phyloP scores from a whole-genome alignment of 352 stramenopile species.

The Pythium grandisporangium region DNA sequence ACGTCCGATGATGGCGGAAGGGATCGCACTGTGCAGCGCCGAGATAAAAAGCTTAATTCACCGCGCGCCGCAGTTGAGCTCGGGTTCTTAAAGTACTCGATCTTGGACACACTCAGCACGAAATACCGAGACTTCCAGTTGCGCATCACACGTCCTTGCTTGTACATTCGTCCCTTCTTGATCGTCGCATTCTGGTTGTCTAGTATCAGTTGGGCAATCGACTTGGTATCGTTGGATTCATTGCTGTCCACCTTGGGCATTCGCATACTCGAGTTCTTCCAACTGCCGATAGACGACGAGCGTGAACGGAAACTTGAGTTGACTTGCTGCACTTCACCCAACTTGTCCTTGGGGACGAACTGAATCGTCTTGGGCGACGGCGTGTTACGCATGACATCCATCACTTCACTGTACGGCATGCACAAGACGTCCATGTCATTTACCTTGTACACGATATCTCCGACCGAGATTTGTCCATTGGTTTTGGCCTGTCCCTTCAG shows the following conservation, averaged over 20 bases:
- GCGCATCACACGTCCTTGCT: conserved; percentile 75
- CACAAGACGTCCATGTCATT: conserved; percentile 77
- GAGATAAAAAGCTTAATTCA: conserved; percentile 73
- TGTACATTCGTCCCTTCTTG: conserved; percentile 85
- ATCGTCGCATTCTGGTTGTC: conserved; percentile 82
- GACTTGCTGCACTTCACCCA: conserved; percentile 74
- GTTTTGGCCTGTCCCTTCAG: conserved; percentile 79
- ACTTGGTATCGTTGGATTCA: conserved; percentile 66
- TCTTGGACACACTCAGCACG: conserved; percentile 79
- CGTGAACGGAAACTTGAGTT: conserved; percentile 69
- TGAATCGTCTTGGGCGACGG: conserved; percentile 67
- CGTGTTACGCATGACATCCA: conserved; percentile 64
- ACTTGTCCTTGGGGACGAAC: conserved; percentile 81
- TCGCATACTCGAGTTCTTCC: conserved; percentile 58
- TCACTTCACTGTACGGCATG: conserved; percentile 82
- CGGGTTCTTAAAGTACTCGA: conserved; percentile 80
- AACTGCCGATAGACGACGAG: conserved; percentile 31
- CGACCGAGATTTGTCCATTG: conserved; percentile 73
- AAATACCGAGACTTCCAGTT: conserved; percentile 87
- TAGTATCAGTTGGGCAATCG: conserved; percentile 75
- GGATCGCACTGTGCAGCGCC: conserved; percentile 70
- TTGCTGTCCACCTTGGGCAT: conserved; percentile 67
- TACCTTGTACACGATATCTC: conserved; percentile 85
- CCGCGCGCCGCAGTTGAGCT: conserved; percentile 65
- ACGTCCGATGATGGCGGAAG: conserved; percentile 49